Percentiles rank a stretch among this genome's conserved stretches.
These are phyloP conservation scores for Rhizopogon vinicolor DNA, from an alignment of 768 basidiomycete genomes.

Conservation along the genomic window DNA sequence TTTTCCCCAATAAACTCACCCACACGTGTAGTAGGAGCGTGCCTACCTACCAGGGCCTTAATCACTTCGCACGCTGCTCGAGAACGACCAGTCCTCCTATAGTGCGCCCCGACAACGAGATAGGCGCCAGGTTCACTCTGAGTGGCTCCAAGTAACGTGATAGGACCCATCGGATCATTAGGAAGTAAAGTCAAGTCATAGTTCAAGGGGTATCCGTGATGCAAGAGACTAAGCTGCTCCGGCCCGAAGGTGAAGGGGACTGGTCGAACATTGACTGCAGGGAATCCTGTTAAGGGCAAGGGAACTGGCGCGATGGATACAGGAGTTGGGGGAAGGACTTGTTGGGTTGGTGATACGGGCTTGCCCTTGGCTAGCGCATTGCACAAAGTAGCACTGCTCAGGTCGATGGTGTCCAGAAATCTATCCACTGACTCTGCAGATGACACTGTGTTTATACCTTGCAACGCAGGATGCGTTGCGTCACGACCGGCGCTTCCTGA, in stretches of 20 bases:
- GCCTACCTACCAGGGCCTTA: constrained; percentile 17
- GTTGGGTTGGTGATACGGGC: constrained; percentile 1
- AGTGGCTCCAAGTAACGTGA: constrained; percentile 21
- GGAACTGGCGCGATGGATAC: constrained; percentile 5
- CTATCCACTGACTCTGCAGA: constrained; percentile 12
- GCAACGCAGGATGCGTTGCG: background rate
- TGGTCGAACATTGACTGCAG: constrained; percentile 5
- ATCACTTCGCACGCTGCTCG: constrained; percentile 24
- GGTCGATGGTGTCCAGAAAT: constrained; percentile 20
- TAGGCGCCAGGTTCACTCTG: constrained; percentile 28
- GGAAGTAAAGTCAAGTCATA: constrained; percentile 25
- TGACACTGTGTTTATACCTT: background rate
- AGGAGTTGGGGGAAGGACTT: constrained; percentile 9
- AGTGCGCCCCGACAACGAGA: constrained; percentile 25
- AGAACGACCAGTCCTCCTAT: constrained; percentile 28
- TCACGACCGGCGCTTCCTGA: background rate
- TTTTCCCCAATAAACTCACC: background rate
- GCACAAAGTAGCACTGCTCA: constrained; percentile 4
- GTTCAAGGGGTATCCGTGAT: constrained; percentile 23
- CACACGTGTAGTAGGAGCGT: constrained; percentile 1
- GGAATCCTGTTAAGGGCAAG: constrained; percentile 10
- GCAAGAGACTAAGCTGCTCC: constrained; percentile 17
- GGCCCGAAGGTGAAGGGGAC: constrained; percentile 1
- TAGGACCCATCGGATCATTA: constrained; percentile 23
- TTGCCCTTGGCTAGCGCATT: constrained; percentile 2